These are phyloP conservation scores for Hyaloscypha hepaticicola DNA, from an alignment of 495 filamentous ascomycete genomes.

Conservation along the genomic window DNA sequence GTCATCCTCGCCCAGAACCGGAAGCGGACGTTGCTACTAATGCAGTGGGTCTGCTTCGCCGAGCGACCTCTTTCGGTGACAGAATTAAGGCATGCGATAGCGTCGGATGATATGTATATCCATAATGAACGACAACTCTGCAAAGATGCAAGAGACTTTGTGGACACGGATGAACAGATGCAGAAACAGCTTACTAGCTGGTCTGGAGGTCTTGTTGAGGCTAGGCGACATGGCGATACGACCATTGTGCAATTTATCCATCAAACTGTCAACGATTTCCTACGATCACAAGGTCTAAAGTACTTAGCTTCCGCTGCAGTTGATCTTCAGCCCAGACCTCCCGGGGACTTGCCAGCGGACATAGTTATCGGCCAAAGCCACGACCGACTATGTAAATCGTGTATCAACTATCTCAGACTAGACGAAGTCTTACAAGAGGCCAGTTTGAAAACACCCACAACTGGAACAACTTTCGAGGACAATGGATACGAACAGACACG, in stretches of 20 bases:
- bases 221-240: background rate
- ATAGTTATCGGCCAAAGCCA: constrained; percentile 17
- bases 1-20: constrained; percentile 22
- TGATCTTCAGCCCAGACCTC: background rate
- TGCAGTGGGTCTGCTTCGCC: constrained; percentile 40
- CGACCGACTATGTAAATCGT: constrained; percentile 13
- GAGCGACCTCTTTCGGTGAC: constrained; percentile 29
- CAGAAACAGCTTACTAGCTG: constrained; percentile 30
- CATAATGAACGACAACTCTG: constrained; percentile 25
- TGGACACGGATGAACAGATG: constrained; percentile 24
- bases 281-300: constrained; percentile 16
- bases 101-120: constrained; percentile 10
- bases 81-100: constrained; percentile 37
- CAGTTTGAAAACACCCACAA: background rate
- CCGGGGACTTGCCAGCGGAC: background rate
- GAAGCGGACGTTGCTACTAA: constrained; percentile 24
- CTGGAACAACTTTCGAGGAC: background rate
- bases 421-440: constrained; percentile 1
- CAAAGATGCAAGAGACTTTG: constrained; percentile 10
- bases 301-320: background rate
- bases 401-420: constrained; percentile 21
- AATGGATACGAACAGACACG: background rate
- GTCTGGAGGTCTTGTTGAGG: constrained; percentile 36
- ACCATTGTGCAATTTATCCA: constrained; percentile 41
- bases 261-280: constrained; percentile 42